Evolutionary conservation across 176 grass and related monocot species (phyloP).

Genomic region (Dendrocalamus sinicus): DNA sequence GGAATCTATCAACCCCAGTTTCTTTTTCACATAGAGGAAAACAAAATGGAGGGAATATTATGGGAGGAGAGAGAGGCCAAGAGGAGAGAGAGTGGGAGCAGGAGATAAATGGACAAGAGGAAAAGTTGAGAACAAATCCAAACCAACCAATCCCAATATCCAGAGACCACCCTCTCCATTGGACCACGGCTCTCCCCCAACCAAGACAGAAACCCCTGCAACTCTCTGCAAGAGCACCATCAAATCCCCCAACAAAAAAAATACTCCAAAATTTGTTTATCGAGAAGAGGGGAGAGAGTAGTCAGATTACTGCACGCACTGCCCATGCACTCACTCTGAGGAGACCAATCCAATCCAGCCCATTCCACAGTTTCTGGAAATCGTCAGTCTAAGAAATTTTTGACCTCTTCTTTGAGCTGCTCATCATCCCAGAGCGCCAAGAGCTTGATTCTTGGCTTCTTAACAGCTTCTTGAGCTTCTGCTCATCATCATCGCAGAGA

Average conservation of each 20-base stretch:
- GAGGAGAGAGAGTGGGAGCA: neutral
- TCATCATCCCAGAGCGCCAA: neutral
- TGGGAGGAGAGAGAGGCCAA: constrained; percentile 33
- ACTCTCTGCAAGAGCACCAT: constrained; percentile 39
- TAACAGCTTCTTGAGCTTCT: constrained; percentile 12
- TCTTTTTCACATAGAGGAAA: constrained; percentile 19
- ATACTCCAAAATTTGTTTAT: constrained; percentile 1
- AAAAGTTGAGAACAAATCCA: constrained; percentile 54
- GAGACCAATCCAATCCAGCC: constrained; percentile 26
- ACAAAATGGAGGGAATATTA: constrained; percentile 52
- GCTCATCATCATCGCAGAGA: constrained; percentile 5
- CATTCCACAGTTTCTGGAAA: constrained; percentile 49
- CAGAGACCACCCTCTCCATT: constrained; percentile 43
- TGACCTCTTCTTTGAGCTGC: constrained; percentile 30
- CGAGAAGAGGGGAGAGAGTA: constrained; percentile 9
- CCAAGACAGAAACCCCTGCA: constrained; percentile 29
- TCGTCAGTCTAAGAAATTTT: constrained; percentile 5
- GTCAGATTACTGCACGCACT: constrained; percentile 36
- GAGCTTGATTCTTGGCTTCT: constrained; percentile 25
- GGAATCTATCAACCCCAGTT: constrained; percentile 41
- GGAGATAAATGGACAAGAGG: constrained; percentile 54
- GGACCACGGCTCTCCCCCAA: constrained; percentile 44
- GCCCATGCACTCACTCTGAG: constrained; percentile 35
- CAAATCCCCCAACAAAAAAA: constrained; percentile 3
- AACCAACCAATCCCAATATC: constrained; percentile 56